Evolutionary conservation across 2,329 filamentous ascomycete species (phyloP).

Genomic region (Chaetomium sp.): DNA sequence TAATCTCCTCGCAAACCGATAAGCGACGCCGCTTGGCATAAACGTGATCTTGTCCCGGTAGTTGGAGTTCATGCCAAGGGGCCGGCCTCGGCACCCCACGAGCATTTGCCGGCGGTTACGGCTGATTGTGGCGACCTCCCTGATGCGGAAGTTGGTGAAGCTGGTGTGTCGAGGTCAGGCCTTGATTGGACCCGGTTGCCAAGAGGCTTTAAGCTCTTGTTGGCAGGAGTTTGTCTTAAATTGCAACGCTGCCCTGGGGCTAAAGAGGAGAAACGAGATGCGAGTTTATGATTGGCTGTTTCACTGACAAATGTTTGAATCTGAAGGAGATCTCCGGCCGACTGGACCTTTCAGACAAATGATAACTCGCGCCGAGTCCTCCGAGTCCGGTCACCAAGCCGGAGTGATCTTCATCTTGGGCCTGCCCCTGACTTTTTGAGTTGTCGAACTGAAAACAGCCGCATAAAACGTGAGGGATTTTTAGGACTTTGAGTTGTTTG

Average conservation of each 20-base stretch:
- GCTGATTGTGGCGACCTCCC: constrained; percentile 32
- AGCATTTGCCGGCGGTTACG: constrained; percentile 12
- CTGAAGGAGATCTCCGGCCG: not conserved
- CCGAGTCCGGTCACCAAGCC: too few species aligned
- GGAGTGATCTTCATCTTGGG: too few species aligned
- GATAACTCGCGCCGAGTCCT: not conserved
- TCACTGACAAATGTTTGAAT: not conserved
- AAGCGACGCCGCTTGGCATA: not conserved
- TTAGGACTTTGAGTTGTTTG: too few species aligned
- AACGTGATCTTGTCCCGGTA: constrained; percentile 7
- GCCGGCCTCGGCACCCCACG: constrained; percentile 1
- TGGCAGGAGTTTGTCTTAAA: constrained; percentile 18
- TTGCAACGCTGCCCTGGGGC: not conserved
- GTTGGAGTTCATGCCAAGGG: constrained; percentile 16
- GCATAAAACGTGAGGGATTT: too few species aligned
- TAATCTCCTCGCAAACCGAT: constrained; percentile 4
- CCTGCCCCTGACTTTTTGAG: too few species aligned
- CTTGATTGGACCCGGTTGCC: not conserved
- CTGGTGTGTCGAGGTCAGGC: constrained; percentile 9
- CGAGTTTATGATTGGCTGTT: not conserved
- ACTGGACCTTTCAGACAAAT: constrained; percentile 1
- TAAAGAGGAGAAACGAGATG: not conserved
- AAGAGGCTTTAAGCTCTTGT: constrained; percentile 5
- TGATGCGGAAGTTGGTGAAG: constrained; percentile 30
- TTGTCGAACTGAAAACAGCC: too few species aligned